phyloP scores from a whole-genome alignment of 306 rosid species.

The Alnus glutinosa region DNA sequence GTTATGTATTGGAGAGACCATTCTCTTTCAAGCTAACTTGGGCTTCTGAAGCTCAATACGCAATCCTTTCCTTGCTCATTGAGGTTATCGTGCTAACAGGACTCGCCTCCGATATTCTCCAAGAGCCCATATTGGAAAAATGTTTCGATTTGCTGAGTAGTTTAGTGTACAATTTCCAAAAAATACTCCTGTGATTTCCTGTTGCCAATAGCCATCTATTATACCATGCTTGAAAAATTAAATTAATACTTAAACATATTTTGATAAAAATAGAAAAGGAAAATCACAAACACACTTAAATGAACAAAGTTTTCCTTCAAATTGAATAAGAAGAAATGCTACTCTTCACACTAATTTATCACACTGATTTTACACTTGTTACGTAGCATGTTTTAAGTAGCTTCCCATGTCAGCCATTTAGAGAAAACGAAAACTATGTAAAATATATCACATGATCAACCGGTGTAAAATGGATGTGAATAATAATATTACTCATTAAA shows the following conservation, averaged over 20 bases:
- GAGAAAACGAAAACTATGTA: too few relatives aligned
- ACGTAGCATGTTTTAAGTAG: too few relatives aligned
- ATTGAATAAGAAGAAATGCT: too few relatives aligned
- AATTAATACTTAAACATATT: neutral
- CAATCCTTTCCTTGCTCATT: neutral
- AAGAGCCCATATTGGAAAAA: constrained; percentile 61
- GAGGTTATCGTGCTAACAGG: constrained; percentile 9
- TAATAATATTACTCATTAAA: too few relatives aligned
- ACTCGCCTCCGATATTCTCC: constrained; percentile 49
- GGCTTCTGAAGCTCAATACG: neutral
- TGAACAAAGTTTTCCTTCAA: too few relatives aligned
- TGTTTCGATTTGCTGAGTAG: constrained; percentile 50
- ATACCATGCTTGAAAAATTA: neutral
- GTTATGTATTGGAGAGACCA: neutral
- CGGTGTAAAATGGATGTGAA: too few relatives aligned
- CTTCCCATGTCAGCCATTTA: too few relatives aligned
- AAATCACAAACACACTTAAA: neutral
- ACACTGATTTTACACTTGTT: too few relatives aligned
- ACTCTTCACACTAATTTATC: too few relatives aligned
- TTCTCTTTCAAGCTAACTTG: neutral
- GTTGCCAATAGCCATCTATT: neutral
- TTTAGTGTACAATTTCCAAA: constrained; percentile 50
- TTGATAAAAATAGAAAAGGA: neutral
- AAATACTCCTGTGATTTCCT: constrained; percentile 61
- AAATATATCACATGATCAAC: too few relatives aligned